These are phyloP conservation scores for Dactylellina haptotyla DNA, from an alignment of 2,329 filamentous ascomycete species.

Conservation along the genomic window DNA sequence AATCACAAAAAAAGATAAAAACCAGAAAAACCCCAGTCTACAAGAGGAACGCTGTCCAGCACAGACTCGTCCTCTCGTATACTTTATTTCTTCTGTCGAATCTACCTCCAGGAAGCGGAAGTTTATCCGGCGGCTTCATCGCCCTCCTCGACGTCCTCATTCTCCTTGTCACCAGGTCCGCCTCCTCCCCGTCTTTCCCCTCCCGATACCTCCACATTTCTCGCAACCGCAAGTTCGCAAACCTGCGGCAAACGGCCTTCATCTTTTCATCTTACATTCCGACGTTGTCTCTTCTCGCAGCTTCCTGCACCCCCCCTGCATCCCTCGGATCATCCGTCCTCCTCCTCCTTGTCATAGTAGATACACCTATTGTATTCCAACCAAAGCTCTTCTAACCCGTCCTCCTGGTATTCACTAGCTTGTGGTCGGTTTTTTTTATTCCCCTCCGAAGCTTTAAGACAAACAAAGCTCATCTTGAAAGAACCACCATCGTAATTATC, in stretches of 20 bases:
- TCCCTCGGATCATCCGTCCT: background rate
- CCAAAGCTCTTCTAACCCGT: no score
- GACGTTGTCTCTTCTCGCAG: background rate
- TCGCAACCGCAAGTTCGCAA: background rate
- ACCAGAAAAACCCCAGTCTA: background rate
- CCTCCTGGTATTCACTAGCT: no score
- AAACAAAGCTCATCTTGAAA: no score
- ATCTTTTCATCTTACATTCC: background rate
- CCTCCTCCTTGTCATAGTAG: background rate
- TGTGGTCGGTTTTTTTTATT: no score
- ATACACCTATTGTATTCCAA: background rate
- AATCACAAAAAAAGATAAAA: background rate
- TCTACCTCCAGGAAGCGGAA: background rate
- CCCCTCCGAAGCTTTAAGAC: no score
- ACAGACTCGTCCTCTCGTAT: slow-evolving; percentile 1
- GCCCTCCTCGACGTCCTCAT: background rate
- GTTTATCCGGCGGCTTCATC: background rate
- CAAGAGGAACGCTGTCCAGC: background rate
- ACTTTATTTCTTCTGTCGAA: background rate
- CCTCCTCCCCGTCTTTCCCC: background rate
- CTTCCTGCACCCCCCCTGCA: background rate
- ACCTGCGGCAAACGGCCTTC: background rate
- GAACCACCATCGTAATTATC: no score
- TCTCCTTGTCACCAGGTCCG: no score
- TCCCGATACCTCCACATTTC: background rate